Evolutionary conservation across 495 filamentous ascomycete species (phyloP).

Genomic region (Hypoxylon crocopeplum): DNA sequence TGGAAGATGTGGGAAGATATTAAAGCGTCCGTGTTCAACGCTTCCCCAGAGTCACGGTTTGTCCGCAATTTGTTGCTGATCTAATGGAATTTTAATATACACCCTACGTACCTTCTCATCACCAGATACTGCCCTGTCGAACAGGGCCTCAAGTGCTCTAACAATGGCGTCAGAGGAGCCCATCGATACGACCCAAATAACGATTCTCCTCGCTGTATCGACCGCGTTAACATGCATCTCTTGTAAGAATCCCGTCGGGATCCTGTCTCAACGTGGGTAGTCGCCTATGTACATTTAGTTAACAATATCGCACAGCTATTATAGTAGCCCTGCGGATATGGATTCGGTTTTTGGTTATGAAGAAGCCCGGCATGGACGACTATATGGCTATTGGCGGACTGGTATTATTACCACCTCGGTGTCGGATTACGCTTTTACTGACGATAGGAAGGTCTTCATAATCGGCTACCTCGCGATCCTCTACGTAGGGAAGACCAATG

Average conservation of each 20-base stretch:
- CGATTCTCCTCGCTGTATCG: slow-evolving; percentile 21
- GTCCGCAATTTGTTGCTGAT: not conserved
- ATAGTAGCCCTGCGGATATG: slow-evolving; percentile 34
- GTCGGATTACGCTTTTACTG: too few species aligned
- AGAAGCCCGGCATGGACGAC: slow-evolving; percentile 43
- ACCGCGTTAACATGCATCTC: slow-evolving; percentile 31
- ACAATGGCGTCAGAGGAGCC: slow-evolving; percentile 9
- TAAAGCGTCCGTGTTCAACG: not conserved
- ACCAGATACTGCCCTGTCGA: not conserved
- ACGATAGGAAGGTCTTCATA: slow-evolving; percentile 37
- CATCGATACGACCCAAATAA: slow-evolving; percentile 17
- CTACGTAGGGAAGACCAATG: slow-evolving; percentile 37
- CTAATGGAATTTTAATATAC: not conserved
- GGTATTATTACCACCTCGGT: slow-evolving; percentile 17
- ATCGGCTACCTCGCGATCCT: slow-evolving; percentile 45
- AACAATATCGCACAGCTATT: slow-evolving; percentile 24
- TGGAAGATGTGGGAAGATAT: not conserved
- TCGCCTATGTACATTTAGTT: not conserved
- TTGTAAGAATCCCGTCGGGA: too few species aligned
- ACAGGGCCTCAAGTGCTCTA: not conserved
- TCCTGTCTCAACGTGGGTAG: too few species aligned
- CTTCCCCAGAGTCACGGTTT: not conserved
- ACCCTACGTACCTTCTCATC: too few species aligned
- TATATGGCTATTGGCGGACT: slow-evolving; percentile 43
- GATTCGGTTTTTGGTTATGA: slow-evolving; percentile 41